A percentile compares a stretch with the other conserved stretches of the same genome.
phyloP scores from a whole-genome alignment of 2,329 filamentous ascomycete genomes.

The Talaromyces sp. region DNA sequence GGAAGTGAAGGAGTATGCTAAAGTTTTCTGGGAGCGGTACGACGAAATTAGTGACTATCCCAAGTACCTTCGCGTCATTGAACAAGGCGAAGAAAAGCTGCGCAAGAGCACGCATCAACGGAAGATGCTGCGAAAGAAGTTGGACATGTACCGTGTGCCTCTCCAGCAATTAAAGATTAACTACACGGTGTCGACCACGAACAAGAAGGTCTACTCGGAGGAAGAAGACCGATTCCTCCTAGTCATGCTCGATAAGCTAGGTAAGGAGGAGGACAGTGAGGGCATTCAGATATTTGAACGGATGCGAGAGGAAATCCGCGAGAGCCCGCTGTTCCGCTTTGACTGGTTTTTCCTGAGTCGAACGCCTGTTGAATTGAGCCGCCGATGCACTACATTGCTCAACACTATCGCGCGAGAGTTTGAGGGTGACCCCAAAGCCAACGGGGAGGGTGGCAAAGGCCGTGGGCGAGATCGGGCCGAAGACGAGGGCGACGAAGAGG shows the following conservation, averaged over 20 bases:
- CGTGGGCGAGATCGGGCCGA: conserved; percentile 60
- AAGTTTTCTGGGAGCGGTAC: conserved; percentile 95
- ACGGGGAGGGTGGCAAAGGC: conserved; percentile 64
- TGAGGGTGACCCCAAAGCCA: conserved; percentile 54
- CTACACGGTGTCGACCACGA: conserved; percentile 97
- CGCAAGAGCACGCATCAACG: conserved; percentile 87
- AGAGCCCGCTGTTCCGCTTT: conserved; percentile 91
- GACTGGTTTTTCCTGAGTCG: conserved; percentile 99
- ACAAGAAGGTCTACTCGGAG: conserved; percentile 99
- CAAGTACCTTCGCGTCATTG: conserved; percentile 84
- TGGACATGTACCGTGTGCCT: conserved; percentile 93
- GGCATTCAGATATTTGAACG: conserved; percentile 65
- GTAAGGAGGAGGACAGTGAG: conserved; percentile 69
- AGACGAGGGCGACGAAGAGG: conserved; percentile 75
- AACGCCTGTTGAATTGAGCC: conserved; percentile 85
- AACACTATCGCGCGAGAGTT: conserved; percentile 95
- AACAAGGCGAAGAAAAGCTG: conserved; percentile 85
- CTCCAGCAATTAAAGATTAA: conserved; percentile 98
- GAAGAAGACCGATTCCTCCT: conserved; percentile 95
- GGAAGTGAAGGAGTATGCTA: conserved; percentile 86
- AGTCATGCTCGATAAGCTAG: conserved; percentile 86
- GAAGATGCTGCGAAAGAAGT: conserved; percentile 90
- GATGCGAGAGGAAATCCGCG: conserved; percentile 95
- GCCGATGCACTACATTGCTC: conserved; percentile 87
- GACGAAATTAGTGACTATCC: conserved; percentile 82